Conservation (phyloP, 495 filamentous ascomycete genomes). For the Talaromyces trachyspermus region DNA sequence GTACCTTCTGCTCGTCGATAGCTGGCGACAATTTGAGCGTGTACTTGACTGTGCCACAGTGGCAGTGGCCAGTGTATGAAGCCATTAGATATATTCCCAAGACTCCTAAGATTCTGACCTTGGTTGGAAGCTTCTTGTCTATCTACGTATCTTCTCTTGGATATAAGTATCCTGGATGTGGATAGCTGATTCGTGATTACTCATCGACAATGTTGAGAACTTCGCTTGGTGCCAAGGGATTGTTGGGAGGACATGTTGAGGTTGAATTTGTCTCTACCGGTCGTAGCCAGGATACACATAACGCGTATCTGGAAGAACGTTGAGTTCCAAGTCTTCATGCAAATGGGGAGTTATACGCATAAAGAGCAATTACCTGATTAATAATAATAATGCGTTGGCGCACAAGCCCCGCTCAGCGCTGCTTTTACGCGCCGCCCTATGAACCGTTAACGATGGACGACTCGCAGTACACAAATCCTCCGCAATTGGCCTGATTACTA, state of each 20-base stretch:
- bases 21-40: not conserved
- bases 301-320: no score
- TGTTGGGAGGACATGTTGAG: no score
- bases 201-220: no score
- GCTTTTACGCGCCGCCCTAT: not conserved
- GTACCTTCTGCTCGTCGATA: not conserved
- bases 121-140: no score
- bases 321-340: no score
- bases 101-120: not conserved
- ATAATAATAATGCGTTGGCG: not conserved
- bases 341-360: not conserved
- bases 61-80: not conserved
- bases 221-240: no score
- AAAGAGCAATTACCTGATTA: not conserved
- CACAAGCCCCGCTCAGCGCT: not conserved
- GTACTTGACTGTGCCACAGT: conserved; percentile 1
- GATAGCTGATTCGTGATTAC: no score
- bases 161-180: no score
- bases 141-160: not conserved
- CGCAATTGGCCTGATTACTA: no score
- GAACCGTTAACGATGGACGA: not conserved
- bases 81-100: not conserved
- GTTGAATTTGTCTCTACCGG: no score
- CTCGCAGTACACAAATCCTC: not conserved
- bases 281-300: no score